Evolutionary conservation across 2,329 filamentous ascomycete species (phyloP), one percentile per base, ranked within the genome.

Genomic region (Alternaria angustiovoidea): DNA sequence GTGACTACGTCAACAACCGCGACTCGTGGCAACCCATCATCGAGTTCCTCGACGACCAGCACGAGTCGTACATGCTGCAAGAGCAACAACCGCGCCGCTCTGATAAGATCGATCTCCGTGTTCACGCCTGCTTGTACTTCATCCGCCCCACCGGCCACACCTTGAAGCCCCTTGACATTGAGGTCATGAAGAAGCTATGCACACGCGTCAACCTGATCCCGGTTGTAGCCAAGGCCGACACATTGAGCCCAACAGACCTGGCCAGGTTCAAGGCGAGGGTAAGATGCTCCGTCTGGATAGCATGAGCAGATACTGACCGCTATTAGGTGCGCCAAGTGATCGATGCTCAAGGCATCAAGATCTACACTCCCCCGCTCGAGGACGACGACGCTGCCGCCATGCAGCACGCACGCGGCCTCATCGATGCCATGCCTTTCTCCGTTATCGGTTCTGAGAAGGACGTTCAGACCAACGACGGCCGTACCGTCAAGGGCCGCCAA

Each of bases 11-110:
- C 81, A 99, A 99, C 91, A 99, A 99, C 88, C 92, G 94, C 78
- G 95, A 99, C 83, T 98, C 95, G 66, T 99, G 95, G 95, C 96
- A 97, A 88, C 95, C 95, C 80, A 98, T 99, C 79, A 98, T 99
- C 82, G 95, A 99, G 83, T 99, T 99, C 86, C 87, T 99, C 76
- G 95, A 99, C 83, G 95, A 99, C 84, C 95, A 99, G 87, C 96
- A 99, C 82, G 95, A 99, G 87, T 99, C 95, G 38, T 99, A 99
- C 84, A 99, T 99, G 95, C 88, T 99, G 79, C 95, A 99, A 86
- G 95, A 99, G 88, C 95, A 99, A 84, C 95, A 99, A 84, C 95
- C 96, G 73, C 93, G 93, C 82, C 93, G 95, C 77, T 90, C 91
- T 77, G 95, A 99, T 86, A 99, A 98, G 88, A 99, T 99, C 76